Base-by-base conservation (phyloP, 352 stramenopile genomes). In the Globisporangium orthogonon region DNA sequence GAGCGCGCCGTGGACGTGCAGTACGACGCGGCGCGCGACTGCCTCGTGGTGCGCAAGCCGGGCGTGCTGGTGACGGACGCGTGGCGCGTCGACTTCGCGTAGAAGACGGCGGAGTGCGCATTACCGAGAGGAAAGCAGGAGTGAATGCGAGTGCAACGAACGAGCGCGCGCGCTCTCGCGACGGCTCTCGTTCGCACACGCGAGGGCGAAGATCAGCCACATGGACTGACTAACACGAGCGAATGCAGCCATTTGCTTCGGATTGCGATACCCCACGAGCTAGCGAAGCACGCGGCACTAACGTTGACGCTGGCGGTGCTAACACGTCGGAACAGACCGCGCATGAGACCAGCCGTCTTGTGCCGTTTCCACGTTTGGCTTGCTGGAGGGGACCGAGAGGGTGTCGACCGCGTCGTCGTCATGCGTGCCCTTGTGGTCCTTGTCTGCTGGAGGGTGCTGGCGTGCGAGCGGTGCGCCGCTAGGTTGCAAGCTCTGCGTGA, bases 1-100 rank as follows among this genome's bases (percentile, higher is more conserved):
- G 62, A 82, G 47, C 68, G 60, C 23, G 29, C 54, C 33, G 56
- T 83, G 31, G 79, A 94, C 18, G 81, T 90, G 54, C 55, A 69
- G 44, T 96, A 91, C 62, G 77, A 96, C 48, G 75, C 67, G 3
- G 62, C 59, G 2, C 63, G 48, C 10, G 76, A 94, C 54, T 59
- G 73, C 48, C 57, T 97, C 28, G 87, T 88, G 43, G 75, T 97
- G 56, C 84, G 90, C 59, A 97, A 97, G 70, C 87, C 86, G 17
- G 62, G 71, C 41, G 66, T 94, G 53, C 52, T 81, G 17, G 77
- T 83, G 48, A 86, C 82, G 55, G 76, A 81, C 44, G 70, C 77
- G 48, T 96, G 83, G 84, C 63, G 77, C 59, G 70, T 96, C 31
- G 61, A 62, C 35, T 87, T 96, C 29, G 66, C 65, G 43, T 82